phyloP scores from a whole-genome alignment of 164 flowering plant species.

The Vitis vinifera region ASM3070453v1 NC_081817.1:16537001-16537500 shows the following conservation, averaged over 20 bases:
- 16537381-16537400: slow-evolving; percentile 34
- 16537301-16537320: slow-evolving; percentile 61
- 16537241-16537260: slow-evolving; percentile 65
- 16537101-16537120: slow-evolving; percentile 23
- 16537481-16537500: slow-evolving; percentile 25
- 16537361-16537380: slow-evolving; percentile 37
- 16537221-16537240: slow-evolving; percentile 25
- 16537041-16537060: slow-evolving; percentile 43
- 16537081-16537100: slow-evolving; percentile 56
- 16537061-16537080: slow-evolving; percentile 66
- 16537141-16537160: slow-evolving; percentile 45
- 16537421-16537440: slow-evolving; percentile 28
- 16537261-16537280: slow-evolving; percentile 52
- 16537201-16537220: slow-evolving; percentile 50
- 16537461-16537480: slow-evolving; percentile 43
- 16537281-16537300: slow-evolving; percentile 55
- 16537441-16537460: slow-evolving; percentile 32
- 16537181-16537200: slow-evolving; percentile 60
- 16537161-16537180: slow-evolving; percentile 53
- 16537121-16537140: slow-evolving; percentile 56
- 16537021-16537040: slow-evolving; percentile 55
- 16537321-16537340: slow-evolving; percentile 50
- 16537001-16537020: slow-evolving; percentile 34
- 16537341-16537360: slow-evolving; percentile 48
- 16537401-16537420: slow-evolving; percentile 38